Base-by-base conservation (phyloP, 805 yeast species). In the Myxozyma geophila region DNA sequence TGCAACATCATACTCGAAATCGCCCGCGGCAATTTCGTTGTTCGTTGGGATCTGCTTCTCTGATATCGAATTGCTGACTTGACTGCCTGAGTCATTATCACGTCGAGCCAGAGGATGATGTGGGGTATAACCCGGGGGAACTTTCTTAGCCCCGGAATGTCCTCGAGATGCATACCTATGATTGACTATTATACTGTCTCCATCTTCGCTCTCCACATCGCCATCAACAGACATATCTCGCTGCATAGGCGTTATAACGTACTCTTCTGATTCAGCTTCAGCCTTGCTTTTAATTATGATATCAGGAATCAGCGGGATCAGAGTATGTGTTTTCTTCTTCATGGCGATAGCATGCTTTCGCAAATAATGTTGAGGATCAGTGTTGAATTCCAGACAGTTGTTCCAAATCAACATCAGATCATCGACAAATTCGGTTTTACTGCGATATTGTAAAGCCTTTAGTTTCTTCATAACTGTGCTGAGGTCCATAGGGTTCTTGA, bases 341-440 rank as follows among this genome's bases (percentile, higher is more conserved):
- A 95, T 96, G 1, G 98, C 97, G 54, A 89, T 76, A 0, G 99
- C 99, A 77, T 95, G 98, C 0, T 86, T 89, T 54, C 99, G 81
- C 51, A 95, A 75, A 69, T 89, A 93, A 75, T 95, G 98, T 63
- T 87, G 87, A 1, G 99, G 98, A 72, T 95, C 98, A 0, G 97
- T 88, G 75, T 95, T 95, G 75, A 91, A 95, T 1, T 92, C 85
- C 62, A 96, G 78, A 74, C 99, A 95, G 75, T 95, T 95, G 66
- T 86, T 85, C 99, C 99, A 95, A 37, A 95, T 95, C 58, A 96
- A 81, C 92, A 90, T 89, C 64, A 95, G 79, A 74, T 95, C 99
- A 73, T 90, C 96, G n/a, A 92, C 96, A 80, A 95, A 95, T 69
- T 89, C 96, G 66, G 85, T 82, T 72, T 95, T 95, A 48, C 91